A percentile compares a stretch with the other conserved stretches of the same genome.
phyloP scores from a whole-genome alignment of 73 alveolate species.

The Paramecium pentaurelia region DNA sequence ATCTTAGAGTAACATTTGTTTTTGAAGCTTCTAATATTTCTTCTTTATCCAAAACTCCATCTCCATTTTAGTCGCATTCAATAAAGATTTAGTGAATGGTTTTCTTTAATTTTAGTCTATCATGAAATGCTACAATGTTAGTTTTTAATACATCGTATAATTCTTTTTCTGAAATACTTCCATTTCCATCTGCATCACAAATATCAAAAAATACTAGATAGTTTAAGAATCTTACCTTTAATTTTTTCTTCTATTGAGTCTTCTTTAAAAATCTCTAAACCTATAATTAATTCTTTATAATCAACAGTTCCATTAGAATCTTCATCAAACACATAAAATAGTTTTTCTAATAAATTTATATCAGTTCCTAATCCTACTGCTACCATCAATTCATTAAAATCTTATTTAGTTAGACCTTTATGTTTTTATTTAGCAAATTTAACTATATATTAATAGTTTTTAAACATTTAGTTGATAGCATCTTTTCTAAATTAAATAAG shows the following conservation, averaged over 20 bases:
- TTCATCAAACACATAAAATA: conserved; percentile 79
- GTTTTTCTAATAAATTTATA: conserved; percentile 49
- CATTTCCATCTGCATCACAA: conserved; percentile 82
- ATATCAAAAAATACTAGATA: conserved; percentile 73
- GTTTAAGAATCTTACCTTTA: conserved; percentile 48
- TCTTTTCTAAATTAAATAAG: conserved; percentile 9
- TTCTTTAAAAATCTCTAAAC: conserved; percentile 78
- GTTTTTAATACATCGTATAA: conserved; percentile 75
- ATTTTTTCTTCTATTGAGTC: conserved; percentile 76
- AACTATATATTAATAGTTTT: conserved; percentile 39
- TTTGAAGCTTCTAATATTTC: conserved; percentile 72
- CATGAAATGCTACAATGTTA: conserved; percentile 69
- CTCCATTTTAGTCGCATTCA: conserved; percentile 81
- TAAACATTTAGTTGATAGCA: conserved; percentile 40
- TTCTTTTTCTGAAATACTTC: conserved; percentile 75
- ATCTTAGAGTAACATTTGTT: conserved; percentile 56
- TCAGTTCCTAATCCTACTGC: conserved; percentile 60
- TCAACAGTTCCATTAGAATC: conserved; percentile 83
- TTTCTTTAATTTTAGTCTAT: conserved; percentile 66
- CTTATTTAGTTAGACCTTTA: conserved; percentile 32
- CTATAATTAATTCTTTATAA: conserved; percentile 79
- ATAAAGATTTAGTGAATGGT: conserved; percentile 66
- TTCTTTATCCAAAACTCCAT: conserved; percentile 75
- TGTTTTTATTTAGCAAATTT: conserved; percentile 60
- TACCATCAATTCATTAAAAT: conserved; percentile 53